Base-by-base conservation (phyloP, 2,329 filamentous ascomycete genomes). In the Tolypocladium endophyticum region DNA sequence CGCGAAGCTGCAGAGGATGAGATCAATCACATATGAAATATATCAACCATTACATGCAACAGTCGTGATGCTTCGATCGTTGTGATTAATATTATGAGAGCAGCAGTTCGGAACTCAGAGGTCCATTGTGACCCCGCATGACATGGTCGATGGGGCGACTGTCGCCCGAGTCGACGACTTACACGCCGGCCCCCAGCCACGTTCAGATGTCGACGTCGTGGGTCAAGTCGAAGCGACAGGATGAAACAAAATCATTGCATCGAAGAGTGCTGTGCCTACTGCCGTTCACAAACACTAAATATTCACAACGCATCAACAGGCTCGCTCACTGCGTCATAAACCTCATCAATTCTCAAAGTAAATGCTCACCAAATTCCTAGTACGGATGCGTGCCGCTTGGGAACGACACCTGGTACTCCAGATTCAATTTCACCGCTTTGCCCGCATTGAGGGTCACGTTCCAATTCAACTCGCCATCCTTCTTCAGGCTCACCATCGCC, bases 321-420 rank as follows among this genome's bases (percentile, higher is more conserved):
- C 16, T 41, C 5, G 1, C 6, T n/a, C 39, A n/a, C 8, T 43
- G 39, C 8, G 2, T 20, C 8, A n/a, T 7, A 43, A n/a, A n/a
- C 8, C n/a, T n/a, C n/a, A 7, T n/a, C 20, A n/a, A 3, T n/a
- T 8, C 39, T n/a, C 20, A n/a, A 8, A n/a, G 20, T 43, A 43
- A 4, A n/a, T 8, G 1, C 20, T 14, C 43, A 43, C 36, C 33
- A 45, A 45, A 23, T 6, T 4, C 14, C 23, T 43, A 41, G 55
- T 28, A 56, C 55, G 60, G 58, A 45, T 60, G 68, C 62, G 82
- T 79, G 12, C 76, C 77, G 18, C 68, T 69, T 2, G 84, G 84
- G 62, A 82, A 75, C 39, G 75, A 77, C 25, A 84, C 78, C 65
- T 82, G 79, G 70, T 87, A 87, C 71, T 85, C 82, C 62, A 88